phyloP scores from a whole-genome alignment of 257 asterid species.

The Fraxinus cuspidata region DNA sequence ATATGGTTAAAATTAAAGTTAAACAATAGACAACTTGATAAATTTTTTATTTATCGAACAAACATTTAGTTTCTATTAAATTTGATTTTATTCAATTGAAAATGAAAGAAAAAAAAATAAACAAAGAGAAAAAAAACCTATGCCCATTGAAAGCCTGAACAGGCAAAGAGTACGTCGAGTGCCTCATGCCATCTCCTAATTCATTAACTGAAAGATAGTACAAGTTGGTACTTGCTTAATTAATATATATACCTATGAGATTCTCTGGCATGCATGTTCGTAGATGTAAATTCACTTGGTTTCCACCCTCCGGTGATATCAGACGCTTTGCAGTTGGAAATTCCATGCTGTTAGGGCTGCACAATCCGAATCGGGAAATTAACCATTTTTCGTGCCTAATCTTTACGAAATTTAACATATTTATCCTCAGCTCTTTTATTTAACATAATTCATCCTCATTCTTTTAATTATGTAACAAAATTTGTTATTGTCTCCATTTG shows the following conservation, averaged over 20 bases:
- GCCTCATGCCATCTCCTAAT: constrained; percentile 30
- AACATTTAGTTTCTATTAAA: too few species aligned
- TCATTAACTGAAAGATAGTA: constrained; percentile 10
- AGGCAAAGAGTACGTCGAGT: constrained; percentile 14
- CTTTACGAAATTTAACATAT: too few species aligned
- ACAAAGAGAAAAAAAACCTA: not conserved
- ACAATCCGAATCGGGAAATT: constrained; percentile 5
- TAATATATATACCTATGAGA: constrained; percentile 11
- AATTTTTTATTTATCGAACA: too few species aligned
- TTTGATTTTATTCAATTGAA: not conserved
- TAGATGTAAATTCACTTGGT: not conserved
- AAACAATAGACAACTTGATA: too few species aligned
- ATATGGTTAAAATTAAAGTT: too few species aligned
- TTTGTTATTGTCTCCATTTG: too few species aligned
- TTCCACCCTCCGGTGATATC: not conserved
- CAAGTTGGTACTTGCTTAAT: constrained; percentile 3
- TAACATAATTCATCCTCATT: too few species aligned
- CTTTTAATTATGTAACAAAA: too few species aligned
- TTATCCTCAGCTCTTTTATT: not conserved
- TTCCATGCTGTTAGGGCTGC: constrained; percentile 16
- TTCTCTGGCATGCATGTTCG: constrained; percentile 23
- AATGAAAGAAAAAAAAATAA: not conserved
- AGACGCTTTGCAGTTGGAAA: not conserved
- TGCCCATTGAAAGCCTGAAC: constrained; percentile 15
- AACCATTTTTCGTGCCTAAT: too few species aligned